Evolutionary conservation across 129 eudicot genomes (phyloP), one percentile per base, ranked within the genome.

Genomic region (Tagetes erecta): DNA sequence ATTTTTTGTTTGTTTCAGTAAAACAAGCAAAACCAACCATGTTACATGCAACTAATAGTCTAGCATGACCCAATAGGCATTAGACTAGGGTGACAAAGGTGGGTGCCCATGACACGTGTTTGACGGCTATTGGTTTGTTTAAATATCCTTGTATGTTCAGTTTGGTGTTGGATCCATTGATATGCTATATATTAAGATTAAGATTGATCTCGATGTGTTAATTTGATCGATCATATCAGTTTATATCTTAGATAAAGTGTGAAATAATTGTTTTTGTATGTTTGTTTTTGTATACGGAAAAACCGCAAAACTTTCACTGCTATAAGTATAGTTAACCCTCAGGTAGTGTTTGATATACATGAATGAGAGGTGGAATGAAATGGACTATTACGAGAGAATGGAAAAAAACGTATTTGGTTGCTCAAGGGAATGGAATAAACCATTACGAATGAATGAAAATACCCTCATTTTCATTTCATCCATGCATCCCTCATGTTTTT

Each of bases 21-120:
- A 74, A 31, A 70, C 72, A 68, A 68, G 9, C 41, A 36, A 55
- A 64, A 64, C 80, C 76, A 74, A 38, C 64, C 80, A 80, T 74
- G 84, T 80, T 74, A 74, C 47, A 68, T 60, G 67, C 46, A 66
- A 68, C 56, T 75, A 31, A 39, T 46, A 20, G 67, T 69, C 64
- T 57, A 58, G 33, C 67, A 47, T 68, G 80, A 60, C 46, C 46
- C 38, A 37, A 56, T 38, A 59, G 68, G 64, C 56, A 37, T 58
- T 46, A 45, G 59, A 72, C 75, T 67, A 65, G 75, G 76, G 70
- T 44, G 34, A 55, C 70, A 37, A 74, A 74, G 47, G 72, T 74
- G 67, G 75, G 45, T 36, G 58, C 57, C 76, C 72, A 10, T 39
- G 11, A 80, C 40, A 75, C 56, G 42, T 80, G 70, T 75, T 44